phyloP scores from a whole-genome alignment of 139 green algal genomes.

The Asterochloris sp. region DNA sequence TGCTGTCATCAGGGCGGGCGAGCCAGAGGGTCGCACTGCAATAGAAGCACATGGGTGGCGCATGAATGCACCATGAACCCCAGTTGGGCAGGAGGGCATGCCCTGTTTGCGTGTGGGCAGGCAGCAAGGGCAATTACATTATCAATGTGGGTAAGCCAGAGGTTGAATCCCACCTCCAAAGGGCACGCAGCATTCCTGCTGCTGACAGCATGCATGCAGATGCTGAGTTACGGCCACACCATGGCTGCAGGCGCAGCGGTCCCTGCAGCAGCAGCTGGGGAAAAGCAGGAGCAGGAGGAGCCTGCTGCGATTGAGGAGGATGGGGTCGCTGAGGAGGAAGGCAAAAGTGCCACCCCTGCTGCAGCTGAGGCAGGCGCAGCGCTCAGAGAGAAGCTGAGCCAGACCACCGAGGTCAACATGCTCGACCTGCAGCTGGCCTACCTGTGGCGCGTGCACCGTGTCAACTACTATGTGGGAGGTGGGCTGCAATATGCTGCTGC shows the following conservation, averaged over 20 bases:
- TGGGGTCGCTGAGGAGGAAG: neutral
- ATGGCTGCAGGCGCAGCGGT: neutral
- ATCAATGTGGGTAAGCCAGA: no score
- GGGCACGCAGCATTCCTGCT: neutral
- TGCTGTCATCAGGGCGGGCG: no score
- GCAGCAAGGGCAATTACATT: no score
- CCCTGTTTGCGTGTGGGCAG: neutral
- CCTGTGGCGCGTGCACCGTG: slow-evolving; percentile 86
- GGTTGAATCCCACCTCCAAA: neutral
- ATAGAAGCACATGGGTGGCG: no score
- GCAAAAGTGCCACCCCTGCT: neutral
- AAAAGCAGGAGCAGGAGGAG: neutral
- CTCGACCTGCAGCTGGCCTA: slow-evolving; percentile 86
- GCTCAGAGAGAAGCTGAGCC: slow-evolving; percentile 8
- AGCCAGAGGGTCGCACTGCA: no score
- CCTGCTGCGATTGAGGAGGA: neutral
- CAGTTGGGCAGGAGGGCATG: neutral
- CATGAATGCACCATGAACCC: neutral
- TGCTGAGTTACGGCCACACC: neutral
- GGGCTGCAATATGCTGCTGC: neutral
- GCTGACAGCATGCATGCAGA: neutral
- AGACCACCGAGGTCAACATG: slow-evolving; percentile 32
- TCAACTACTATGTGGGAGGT: slow-evolving; percentile 84
- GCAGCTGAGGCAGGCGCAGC: slow-evolving; percentile 5
- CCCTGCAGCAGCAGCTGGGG: neutral